Percentiles rank a stretch among this genome's conserved stretches.
Evolutionary conservation across 495 filamentous ascomycete genomes (phyloP).

Genomic region (Daldinia loculata): DNA sequence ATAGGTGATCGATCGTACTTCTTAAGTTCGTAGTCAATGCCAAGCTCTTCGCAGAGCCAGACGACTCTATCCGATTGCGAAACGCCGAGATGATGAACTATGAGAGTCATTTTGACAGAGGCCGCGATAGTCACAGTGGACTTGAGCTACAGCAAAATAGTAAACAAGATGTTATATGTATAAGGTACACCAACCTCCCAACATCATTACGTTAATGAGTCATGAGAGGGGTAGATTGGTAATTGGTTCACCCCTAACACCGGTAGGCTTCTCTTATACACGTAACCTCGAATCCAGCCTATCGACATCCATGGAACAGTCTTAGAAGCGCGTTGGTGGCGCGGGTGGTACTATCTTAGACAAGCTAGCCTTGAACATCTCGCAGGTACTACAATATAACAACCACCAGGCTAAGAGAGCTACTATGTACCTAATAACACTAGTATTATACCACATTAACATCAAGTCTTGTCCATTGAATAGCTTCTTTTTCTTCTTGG

Average conservation of each 20-base stretch:
- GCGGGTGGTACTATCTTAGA: not conserved
- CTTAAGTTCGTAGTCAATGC: slow-evolving; percentile 60
- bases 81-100: slow-evolving; percentile 65
- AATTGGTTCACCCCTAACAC: not conserved
- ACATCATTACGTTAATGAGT: not conserved
- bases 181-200: not conserved
- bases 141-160: too few species aligned
- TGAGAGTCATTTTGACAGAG: slow-evolving; percentile 49
- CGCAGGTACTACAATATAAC: too few species aligned
- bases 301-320: not conserved
- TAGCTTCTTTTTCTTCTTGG: too few species aligned
- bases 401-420: too few species aligned
- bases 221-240: not conserved
- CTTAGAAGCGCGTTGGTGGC: not conserved
- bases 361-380: not conserved
- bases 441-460: too few species aligned
- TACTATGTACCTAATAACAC: too few species aligned
- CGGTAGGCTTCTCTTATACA: not conserved
- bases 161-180: too few species aligned
- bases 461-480: too few species aligned
- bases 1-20: slow-evolving; percentile 61
- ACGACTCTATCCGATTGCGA: slow-evolving; percentile 68
- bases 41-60: slow-evolving; percentile 72
- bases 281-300: not conserved
- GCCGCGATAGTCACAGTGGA: not conserved